Base-by-base conservation (phyloP, 2,329 filamentous ascomycete genomes). In the Apiospora sp. region DNA sequence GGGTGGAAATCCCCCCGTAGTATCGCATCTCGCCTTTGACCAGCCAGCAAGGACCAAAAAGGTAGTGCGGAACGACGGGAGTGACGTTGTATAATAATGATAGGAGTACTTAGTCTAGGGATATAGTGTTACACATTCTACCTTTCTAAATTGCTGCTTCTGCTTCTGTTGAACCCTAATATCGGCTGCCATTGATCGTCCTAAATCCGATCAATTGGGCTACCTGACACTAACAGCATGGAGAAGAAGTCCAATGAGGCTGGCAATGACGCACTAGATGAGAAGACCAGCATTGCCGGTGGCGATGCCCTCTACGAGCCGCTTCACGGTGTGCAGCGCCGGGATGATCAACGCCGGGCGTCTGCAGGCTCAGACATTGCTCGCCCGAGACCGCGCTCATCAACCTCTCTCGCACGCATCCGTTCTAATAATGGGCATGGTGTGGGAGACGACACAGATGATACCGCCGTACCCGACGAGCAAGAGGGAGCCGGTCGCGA, bases 391-490 rank as follows among this genome's bases (percentile, higher is more conserved):
- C 58, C 34, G 34, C 16, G 30, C n/a, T 69, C 67, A 2, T 70
- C 68, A 4, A 24, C 54, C 13, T 71, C 69, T 8, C 41, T 71
- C 37, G 16, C 51, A 6, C 58, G 54, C 24, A 46, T 67, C n/a
- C 69, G 69, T n/a, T 73, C 72, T 7, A 71, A 73, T 22, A 73
- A 73, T 70, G 72, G 72, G 14, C 72, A 73, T 44, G 72, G 72
- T 8, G 71, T 71, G 24, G 70, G 67, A 10, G 68, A 73, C 16
- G 49, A 70, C 27, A 48, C 16, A 1, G 70, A 71, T 30, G 69
- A 43, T 41, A n/a, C 67, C 34, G 70, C 61, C 41, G 44, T 54
- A 30, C 41, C 72, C 22, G 49, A 41, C 41, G 64, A 41, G 13
- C 30, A 16, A 2, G 70, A 1, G 12, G 64, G 34, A 16, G 49